phyloP scores from a whole-genome alignment of 1,284 basidiomycete species.

The Wallemia mellicola region DNA sequence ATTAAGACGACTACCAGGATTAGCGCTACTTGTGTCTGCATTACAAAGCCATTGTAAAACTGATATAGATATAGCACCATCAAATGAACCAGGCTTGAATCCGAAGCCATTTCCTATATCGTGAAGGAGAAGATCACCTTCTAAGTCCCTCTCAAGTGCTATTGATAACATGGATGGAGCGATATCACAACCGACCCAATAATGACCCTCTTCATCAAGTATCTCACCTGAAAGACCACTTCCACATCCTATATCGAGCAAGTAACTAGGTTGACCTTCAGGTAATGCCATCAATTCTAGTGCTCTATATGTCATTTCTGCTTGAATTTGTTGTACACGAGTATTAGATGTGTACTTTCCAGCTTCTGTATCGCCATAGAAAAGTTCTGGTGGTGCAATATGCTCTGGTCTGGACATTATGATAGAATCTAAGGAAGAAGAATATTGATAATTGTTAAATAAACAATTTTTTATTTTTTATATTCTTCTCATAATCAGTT shows the following conservation, averaged over 20 bases:
- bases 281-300: conserved; percentile 69
- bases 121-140: conserved; percentile 72
- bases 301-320: conserved; percentile 89
- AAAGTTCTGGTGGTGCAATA: conserved; percentile 91
- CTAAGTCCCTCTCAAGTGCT: conserved; percentile 68
- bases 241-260: conserved; percentile 92
- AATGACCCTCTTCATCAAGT: conserved; percentile 70
- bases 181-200: conserved; percentile 86
- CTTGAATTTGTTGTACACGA: conserved; percentile 86
- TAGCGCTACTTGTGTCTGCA: conserved; percentile 73
- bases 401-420: conserved; percentile 96
- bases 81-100: conserved; percentile 84
- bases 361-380: conserved; percentile 85
- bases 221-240: conserved; percentile 96
- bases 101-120: conserved; percentile 82
- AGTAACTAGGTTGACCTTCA: conserved; percentile 32
- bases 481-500: no score
- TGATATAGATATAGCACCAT: conserved; percentile 93
- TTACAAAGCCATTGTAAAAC: conserved; percentile 97
- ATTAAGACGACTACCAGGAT: conserved; percentile 64
- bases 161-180: conserved; percentile 95
- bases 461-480: no score
- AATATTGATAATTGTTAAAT: no score
- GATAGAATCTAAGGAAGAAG: no score
- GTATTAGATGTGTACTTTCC: conserved; percentile 83